phyloP scores from a whole-genome alignment of 179 eudicot species.

The Drosera spatulata region DNA sequence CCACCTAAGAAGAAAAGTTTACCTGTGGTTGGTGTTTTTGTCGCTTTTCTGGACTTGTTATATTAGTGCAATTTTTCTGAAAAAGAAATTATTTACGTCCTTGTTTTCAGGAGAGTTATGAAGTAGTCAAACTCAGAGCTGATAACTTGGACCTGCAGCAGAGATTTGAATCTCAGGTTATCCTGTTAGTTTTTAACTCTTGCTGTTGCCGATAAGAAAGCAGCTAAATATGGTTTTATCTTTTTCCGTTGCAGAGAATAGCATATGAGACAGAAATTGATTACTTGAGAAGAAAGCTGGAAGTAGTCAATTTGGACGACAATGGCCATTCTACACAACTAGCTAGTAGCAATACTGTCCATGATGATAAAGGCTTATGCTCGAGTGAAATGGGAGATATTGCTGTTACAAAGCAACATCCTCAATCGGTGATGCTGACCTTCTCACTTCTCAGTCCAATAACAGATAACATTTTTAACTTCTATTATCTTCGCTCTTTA shows the following conservation, averaged over 20 bases:
- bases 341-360: conserved; percentile 12
- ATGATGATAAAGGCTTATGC: conserved; percentile 12
- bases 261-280: conserved; percentile 58
- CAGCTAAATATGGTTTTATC: conserved; percentile 1
- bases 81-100: conserved; percentile 4
- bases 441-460: not conserved
- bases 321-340: conserved; percentile 7
- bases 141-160: conserved; percentile 62
- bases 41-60: not conserved
- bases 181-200: conserved; percentile 5
- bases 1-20: conserved; percentile 43
- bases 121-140: conserved; percentile 38
- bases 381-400: conserved; percentile 48
- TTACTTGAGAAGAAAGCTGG: conserved; percentile 49
- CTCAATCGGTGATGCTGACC: not conserved
- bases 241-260: conserved; percentile 37
- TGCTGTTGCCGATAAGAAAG: not conserved
- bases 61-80: conserved; percentile 1
- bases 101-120: conserved; percentile 43
- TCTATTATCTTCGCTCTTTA: no score
- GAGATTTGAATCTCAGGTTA: conserved; percentile 72
- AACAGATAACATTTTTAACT: no score
- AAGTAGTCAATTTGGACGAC: conserved; percentile 24
- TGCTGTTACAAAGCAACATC: not conserved
- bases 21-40: conserved; percentile 30